phyloP scores from a whole-genome alignment of 73 alveolate species.

The Paramecium tetraurelia region DNA sequence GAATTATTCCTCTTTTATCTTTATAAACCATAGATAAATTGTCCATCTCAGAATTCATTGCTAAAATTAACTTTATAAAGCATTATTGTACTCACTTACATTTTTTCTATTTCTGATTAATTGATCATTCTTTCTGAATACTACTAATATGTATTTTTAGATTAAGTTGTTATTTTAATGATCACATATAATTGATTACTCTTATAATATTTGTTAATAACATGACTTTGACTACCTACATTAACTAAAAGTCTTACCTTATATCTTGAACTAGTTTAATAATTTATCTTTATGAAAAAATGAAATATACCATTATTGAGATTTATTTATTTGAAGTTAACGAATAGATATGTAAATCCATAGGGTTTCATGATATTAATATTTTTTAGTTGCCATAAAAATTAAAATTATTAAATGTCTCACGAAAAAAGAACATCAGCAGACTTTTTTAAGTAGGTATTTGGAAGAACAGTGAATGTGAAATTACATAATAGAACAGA shows the following conservation, averaged over 20 bases:
- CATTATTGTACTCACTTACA: too few relatives aligned
- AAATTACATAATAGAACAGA: conserved; percentile 60
- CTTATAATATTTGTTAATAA: background rate
- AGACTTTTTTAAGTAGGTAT: conserved; percentile 53
- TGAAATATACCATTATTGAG: too few relatives aligned
- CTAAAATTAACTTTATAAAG: too few relatives aligned
- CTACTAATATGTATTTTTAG: background rate
- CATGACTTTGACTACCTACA: too few relatives aligned
- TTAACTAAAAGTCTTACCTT: too few relatives aligned
- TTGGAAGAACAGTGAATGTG: conserved; percentile 56
- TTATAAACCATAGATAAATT: too few relatives aligned
- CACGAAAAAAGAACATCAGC: conserved; percentile 40
- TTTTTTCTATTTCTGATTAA: background rate
- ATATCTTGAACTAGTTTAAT: too few relatives aligned
- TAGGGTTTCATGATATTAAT: background rate
- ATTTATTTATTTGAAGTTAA: too few relatives aligned
- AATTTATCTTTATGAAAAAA: too few relatives aligned
- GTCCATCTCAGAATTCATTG: too few relatives aligned
- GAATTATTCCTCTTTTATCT: too few relatives aligned
- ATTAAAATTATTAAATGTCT: background rate
- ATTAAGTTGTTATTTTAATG: background rate
- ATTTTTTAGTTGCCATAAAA: background rate
- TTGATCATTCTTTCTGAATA: background rate
- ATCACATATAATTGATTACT: background rate
- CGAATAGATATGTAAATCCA: too few relatives aligned